Evolutionary conservation across 2,329 filamentous ascomycete species (phyloP).

Genomic region (Botrytis paeoniae): DNA sequence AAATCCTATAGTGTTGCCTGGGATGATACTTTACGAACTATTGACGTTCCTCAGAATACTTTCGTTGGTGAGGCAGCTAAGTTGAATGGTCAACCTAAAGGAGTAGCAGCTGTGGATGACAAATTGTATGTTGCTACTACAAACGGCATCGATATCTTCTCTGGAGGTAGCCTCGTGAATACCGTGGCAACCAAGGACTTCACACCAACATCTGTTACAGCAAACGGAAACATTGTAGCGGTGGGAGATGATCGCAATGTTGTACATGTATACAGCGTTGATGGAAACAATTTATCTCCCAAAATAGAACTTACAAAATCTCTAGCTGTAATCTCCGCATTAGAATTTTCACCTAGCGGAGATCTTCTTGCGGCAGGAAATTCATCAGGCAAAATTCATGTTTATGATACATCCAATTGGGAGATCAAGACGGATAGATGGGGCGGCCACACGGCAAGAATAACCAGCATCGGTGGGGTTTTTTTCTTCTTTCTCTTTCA

Average conservation of each 20-base stretch:
- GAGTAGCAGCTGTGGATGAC: constrained; percentile 55
- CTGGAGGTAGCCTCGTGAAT: constrained; percentile 58
- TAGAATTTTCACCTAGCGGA: constrained; percentile 83
- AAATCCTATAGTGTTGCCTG: constrained; percentile 84
- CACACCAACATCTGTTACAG: constrained; percentile 69
- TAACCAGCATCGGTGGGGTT: constrained; percentile 51
- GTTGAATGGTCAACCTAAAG: constrained; percentile 78
- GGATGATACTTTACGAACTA: constrained; percentile 84
- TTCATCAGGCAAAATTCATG: constrained; percentile 80
- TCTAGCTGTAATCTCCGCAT: constrained; percentile 68
- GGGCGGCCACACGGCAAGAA: constrained; percentile 67
- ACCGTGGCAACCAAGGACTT: constrained; percentile 58
- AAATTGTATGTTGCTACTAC: constrained; percentile 50
- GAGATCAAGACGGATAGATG: constrained; percentile 76
- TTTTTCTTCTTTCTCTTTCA: neutral
- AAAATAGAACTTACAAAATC: constrained; percentile 57
- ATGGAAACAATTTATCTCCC: constrained; percentile 52
- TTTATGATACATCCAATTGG: constrained; percentile 66
- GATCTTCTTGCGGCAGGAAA: constrained; percentile 78
- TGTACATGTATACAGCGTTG: constrained; percentile 69
- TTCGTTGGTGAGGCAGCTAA: constrained; percentile 69
- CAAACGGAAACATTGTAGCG: constrained; percentile 64
- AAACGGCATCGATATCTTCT: constrained; percentile 57
- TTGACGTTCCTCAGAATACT: constrained; percentile 71
- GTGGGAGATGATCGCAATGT: constrained; percentile 73